These are phyloP conservation scores for Leptographium lundbergii DNA, from an alignment of 2,329 filamentous ascomycete species.

Conservation along the genomic window DNA sequence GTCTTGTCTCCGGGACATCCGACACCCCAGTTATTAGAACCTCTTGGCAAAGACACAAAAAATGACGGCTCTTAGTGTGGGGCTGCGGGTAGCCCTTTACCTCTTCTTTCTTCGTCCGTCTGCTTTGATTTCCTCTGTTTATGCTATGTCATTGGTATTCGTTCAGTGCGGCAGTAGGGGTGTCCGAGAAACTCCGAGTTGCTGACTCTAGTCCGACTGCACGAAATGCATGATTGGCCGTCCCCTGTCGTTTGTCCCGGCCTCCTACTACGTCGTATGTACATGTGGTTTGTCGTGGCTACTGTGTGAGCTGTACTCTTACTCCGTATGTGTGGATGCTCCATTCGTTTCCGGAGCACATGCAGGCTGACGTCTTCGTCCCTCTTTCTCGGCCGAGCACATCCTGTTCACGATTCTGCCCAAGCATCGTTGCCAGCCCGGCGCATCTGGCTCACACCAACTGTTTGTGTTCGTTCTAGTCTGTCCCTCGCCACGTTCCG, in stretches of 20 bases:
- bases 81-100: background rate
- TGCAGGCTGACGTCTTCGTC: no score
- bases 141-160: background rate
- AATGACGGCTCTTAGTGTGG: background rate
- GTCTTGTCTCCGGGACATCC: background rate
- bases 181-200: background rate
- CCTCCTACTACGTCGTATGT: no score
- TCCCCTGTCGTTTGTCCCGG: background rate
- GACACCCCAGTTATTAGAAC: background rate
- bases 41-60: background rate
- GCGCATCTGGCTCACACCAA: background rate
- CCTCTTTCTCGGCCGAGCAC: no score
- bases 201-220: background rate
- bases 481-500: background rate
- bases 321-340: no score
- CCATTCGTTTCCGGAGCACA: no score
- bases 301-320: no score
- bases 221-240: background rate
- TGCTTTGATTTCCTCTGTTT: background rate
- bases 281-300: background rate
- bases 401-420: no score
- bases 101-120: background rate
- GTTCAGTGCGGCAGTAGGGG: background rate
- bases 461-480: background rate
- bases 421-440: background rate